A percentile compares a stretch with the other conserved stretches of the same genome.
Evolutionary conservation across 2,329 filamentous ascomycete species (phyloP).

Genomic region (Fusarium algeriense): DNA sequence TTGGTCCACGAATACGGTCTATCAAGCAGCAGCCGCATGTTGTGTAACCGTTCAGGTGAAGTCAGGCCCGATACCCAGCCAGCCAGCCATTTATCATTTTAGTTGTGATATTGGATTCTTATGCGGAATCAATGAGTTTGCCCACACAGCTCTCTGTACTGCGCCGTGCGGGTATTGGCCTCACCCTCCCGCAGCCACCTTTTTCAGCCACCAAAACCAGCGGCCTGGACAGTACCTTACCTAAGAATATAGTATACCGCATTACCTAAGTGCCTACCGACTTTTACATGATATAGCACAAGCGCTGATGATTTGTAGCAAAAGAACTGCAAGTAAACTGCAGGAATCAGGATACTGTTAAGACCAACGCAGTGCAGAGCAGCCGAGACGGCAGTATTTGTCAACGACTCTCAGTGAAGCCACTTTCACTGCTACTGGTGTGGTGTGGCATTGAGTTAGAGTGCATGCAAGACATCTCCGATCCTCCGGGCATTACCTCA

Average conservation of each 20-base stretch:
- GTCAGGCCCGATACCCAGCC: background rate
- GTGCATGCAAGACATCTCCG: constrained; percentile 11
- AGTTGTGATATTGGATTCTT: background rate
- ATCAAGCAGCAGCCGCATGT: background rate
- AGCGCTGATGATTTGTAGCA: background rate
- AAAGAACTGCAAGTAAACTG: background rate
- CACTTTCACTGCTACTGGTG: background rate
- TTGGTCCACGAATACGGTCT: background rate
- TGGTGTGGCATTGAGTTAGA: background rate
- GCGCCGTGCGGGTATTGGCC: background rate
- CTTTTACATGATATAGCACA: background rate
- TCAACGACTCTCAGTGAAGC: background rate
- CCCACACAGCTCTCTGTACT: background rate
- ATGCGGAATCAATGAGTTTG: background rate
- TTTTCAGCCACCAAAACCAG: background rate
- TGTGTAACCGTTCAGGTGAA: background rate
- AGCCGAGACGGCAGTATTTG: background rate
- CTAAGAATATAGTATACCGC: background rate
- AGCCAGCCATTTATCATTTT: background rate
- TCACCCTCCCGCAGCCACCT: background rate
- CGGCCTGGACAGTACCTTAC: background rate
- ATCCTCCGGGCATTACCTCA: background rate
- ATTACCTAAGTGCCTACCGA: background rate
- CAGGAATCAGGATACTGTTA: background rate
- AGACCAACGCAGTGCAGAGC: background rate